Evolutionary conservation across 768 basidiomycete species (phyloP).

Genomic region (Tricholoma hemisulphureum): DNA sequence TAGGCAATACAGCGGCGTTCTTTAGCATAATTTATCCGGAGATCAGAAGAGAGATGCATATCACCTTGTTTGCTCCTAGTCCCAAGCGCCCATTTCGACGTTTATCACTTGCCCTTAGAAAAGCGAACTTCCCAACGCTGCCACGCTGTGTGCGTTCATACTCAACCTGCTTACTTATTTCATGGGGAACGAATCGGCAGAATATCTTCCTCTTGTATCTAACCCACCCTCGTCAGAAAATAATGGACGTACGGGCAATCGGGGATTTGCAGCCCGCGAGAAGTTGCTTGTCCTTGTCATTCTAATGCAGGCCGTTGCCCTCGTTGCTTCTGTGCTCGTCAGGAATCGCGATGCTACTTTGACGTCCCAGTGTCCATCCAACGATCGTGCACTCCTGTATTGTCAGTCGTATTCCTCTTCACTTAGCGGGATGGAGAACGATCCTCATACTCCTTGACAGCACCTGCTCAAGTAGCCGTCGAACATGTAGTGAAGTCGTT

Average conservation of each 20-base stretch:
- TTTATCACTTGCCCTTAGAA: no score
- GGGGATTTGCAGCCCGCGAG: background rate
- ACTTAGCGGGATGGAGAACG: background rate
- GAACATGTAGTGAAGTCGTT: constrained; percentile 20
- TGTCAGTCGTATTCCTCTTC: background rate
- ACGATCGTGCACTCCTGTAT: background rate
- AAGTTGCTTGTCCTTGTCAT: background rate
- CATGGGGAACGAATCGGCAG: background rate
- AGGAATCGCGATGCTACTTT: background rate
- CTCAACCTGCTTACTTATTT: background rate
- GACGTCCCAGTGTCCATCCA: background rate
- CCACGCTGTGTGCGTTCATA: no score
- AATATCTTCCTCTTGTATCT: background rate
- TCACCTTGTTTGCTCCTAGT: no score
- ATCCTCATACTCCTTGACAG: constrained; percentile 3
- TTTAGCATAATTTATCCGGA: no score
- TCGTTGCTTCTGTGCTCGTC: background rate
- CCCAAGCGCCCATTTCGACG: no score
- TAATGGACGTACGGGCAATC: background rate
- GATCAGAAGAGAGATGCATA: no score
- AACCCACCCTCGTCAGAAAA: background rate
- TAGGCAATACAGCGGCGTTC: no score
- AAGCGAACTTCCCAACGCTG: no score
- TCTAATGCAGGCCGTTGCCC: background rate
- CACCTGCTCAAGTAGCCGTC: constrained; percentile 20